phyloP scores from a whole-genome alignment of 345 rosid genomes.

The Hibiscus tridactylites region DNA sequence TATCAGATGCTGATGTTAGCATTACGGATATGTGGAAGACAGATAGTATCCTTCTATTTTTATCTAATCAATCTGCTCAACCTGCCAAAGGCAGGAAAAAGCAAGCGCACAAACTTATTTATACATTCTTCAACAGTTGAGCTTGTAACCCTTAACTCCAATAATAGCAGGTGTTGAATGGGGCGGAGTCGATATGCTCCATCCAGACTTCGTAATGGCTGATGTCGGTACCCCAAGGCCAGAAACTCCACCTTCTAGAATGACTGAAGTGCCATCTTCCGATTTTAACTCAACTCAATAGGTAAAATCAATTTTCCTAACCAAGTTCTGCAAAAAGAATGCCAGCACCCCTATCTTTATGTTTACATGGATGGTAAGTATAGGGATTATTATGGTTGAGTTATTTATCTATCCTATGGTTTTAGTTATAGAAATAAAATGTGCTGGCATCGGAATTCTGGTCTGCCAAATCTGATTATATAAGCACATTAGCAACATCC shows the following conservation, averaged over 20 bases:
- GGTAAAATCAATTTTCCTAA: constrained; percentile 24
- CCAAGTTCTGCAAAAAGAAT: neutral
- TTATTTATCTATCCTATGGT: neutral
- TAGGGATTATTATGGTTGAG: neutral
- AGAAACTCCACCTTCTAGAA: constrained; percentile 43
- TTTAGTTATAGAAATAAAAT: neutral
- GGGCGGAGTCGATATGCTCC: constrained; percentile 36
- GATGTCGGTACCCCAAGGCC: constrained; percentile 42
- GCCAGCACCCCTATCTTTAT: neutral
- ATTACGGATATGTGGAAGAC: constrained; percentile 92
- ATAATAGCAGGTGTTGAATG: constrained; percentile 57
- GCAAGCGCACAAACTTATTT: neutral
- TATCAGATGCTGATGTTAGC: constrained; percentile 72
- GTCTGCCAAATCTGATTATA: neutral
- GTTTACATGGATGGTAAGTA: neutral
- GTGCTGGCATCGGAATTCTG: neutral
- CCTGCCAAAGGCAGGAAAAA: neutral
- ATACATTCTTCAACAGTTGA: neutral
- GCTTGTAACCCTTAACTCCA: constrained; percentile 39
- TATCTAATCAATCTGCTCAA: constrained; percentile 1
- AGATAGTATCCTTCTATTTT: constrained; percentile 68
- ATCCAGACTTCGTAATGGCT: constrained; percentile 46
- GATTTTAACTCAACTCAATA: constrained; percentile 24
- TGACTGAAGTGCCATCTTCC: constrained; percentile 31
- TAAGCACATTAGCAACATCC: neutral